Conservation (phyloP, 768 basidiomycete genomes). For the Russula ochroleuca region DNA sequence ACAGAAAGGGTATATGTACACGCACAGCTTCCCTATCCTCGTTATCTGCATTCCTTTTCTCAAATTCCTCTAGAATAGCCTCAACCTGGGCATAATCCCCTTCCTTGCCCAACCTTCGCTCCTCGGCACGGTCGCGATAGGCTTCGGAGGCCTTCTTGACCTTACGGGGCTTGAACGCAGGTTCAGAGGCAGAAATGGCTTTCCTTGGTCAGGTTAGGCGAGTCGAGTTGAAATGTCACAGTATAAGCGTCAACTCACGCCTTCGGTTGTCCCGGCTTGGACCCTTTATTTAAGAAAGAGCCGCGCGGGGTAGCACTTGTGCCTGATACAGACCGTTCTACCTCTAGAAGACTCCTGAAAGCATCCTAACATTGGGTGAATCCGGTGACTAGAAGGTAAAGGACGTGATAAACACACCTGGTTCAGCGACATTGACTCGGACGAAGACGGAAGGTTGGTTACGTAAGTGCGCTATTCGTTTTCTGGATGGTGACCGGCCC, state of each 20-base stretch:
- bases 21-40: slow-evolving; percentile 58
- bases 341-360: slow-evolving; percentile 50
- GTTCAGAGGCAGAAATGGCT: slow-evolving; percentile 47
- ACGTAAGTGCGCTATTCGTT: background rate
- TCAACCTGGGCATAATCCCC: slow-evolving; percentile 79
- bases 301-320: slow-evolving; percentile 34
- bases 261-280: slow-evolving; percentile 22
- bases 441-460: background rate
- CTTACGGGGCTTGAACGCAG: slow-evolving; percentile 79
- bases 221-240: background rate
- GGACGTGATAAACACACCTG: slow-evolving; percentile 18
- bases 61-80: slow-evolving; percentile 77
- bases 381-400: background rate
- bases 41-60: slow-evolving; percentile 54
- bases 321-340: slow-evolving; percentile 32
- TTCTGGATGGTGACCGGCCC: background rate
- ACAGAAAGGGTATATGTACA: slow-evolving; percentile 5
- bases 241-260: slow-evolving; percentile 8
- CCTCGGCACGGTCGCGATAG: slow-evolving; percentile 75
- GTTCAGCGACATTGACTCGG: slow-evolving; percentile 19
- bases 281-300: slow-evolving; percentile 33
- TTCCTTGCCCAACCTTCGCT: slow-evolving; percentile 59
- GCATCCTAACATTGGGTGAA: slow-evolving; percentile 45
- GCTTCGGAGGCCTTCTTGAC: slow-evolving; percentile 50
- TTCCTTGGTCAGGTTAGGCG: slow-evolving; percentile 37